phyloP scores from a whole-genome alignment of 1,284 basidiomycete genomes.

The Athelia sp. region DNA sequence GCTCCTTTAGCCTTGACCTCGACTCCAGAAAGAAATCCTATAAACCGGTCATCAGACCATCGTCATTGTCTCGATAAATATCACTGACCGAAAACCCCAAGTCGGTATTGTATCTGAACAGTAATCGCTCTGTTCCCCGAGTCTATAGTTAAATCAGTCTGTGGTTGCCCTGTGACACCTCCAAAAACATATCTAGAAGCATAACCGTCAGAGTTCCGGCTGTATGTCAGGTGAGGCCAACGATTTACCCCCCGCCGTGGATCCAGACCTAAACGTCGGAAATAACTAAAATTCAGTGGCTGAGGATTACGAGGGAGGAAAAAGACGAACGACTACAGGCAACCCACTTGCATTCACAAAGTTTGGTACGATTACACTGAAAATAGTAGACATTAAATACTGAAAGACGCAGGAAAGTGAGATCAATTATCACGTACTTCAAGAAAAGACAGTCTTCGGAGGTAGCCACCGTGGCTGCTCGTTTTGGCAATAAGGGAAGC shows the following conservation, averaged over 20 bases:
- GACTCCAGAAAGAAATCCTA: conserved; percentile 23
- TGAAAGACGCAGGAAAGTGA: background rate
- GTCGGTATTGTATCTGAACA: conserved; percentile 35
- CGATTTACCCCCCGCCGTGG: conserved; percentile 29
- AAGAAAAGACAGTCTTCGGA: conserved; percentile 28
- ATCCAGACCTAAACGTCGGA: conserved; percentile 26
- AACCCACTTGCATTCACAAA: conserved; percentile 11
- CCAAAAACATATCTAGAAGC: background rate
- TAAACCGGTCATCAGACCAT: background rate
- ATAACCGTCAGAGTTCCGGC: background rate
- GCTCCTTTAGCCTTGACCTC: conserved; percentile 20
- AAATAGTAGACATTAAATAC: background rate
- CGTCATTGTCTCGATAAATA: background rate
- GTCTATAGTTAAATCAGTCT: conserved; percentile 22
- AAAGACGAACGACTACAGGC: conserved; percentile 28
- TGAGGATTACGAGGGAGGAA: no score
- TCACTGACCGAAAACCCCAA: conserved; percentile 34
- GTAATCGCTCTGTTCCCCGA: conserved; percentile 21
- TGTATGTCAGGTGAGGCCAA: background rate
- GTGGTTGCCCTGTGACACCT: conserved; percentile 11
- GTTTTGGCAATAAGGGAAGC: background rate
- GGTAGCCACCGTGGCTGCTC: background rate
- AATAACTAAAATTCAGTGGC: no score
- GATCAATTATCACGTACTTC: conserved; percentile 14
- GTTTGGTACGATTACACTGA: conserved; percentile 22